These are phyloP conservation scores for Staphylotrichum longicolle DNA, from an alignment of 495 filamentous ascomycete species.

Conservation along the genomic window DNA sequence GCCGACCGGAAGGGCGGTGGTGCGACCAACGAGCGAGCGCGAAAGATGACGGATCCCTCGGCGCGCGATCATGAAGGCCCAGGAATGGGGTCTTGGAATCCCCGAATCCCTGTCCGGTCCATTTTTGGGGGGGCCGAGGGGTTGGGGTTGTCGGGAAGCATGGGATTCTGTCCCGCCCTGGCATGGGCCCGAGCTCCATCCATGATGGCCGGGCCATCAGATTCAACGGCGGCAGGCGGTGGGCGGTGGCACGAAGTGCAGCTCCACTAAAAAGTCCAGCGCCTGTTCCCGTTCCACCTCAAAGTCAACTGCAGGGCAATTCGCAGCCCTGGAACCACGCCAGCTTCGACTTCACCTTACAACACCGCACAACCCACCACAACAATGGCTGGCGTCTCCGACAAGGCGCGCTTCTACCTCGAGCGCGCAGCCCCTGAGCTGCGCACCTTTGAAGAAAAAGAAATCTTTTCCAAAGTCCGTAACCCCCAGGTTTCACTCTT, in stretches of 20 bases:
- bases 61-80: neutral
- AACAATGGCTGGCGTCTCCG: slow-evolving; percentile 76
- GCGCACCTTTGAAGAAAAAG: slow-evolving; percentile 81
- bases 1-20: too few species aligned
- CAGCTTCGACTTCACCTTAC: neutral
- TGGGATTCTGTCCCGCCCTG: too few species aligned
- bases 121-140: neutral
- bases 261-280: slow-evolving; percentile 38
- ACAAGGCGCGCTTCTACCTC: slow-evolving; percentile 92
- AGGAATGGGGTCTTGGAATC: neutral
- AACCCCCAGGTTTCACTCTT: neutral
- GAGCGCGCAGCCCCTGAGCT: slow-evolving; percentile 90
- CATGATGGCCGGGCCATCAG: too few species aligned
- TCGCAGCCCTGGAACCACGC: too few species aligned
- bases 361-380: neutral
- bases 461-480: slow-evolving; percentile 75
- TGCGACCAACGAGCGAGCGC: neutral
- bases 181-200: neutral
- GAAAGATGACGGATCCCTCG: neutral
- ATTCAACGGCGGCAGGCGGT: too few species aligned
- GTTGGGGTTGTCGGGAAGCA: neutral
- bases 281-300: slow-evolving; percentile 5
- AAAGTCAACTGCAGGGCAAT: neutral
- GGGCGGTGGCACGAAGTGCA: neutral
- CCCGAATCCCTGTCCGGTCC: too few species aligned